Base-by-base conservation (phyloP, 116 monocot species). In the Iris pallida region DNA sequence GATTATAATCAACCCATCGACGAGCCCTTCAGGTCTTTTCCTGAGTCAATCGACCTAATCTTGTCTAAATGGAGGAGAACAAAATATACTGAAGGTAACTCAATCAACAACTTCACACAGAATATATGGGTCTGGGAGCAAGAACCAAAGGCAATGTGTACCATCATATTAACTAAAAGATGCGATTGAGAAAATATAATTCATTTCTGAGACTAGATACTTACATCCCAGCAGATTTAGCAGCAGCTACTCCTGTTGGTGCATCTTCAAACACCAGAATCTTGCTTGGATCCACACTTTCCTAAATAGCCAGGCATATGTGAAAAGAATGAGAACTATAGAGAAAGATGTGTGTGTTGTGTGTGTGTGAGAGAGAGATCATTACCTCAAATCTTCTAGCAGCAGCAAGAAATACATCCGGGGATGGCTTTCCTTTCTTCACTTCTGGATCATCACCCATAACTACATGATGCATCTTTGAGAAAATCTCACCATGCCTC, bases 221-320 rank as follows among this genome's bases (percentile, higher is more conserved):
- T 96, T 73, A 96, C 96, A 96, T 92, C 20, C 89, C 79, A 2
- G 92, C 96, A 78, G 76, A 83, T 60, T 96, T 96, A 53, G 89
- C 96, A 58, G 96, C 96, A 52, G 85, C 71, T 67, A 92, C 92
- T 45, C 96, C 96, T 68, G 82, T 72, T 41, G 96, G 96, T 64
- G 96, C 92, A 81, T 96, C 96, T 63, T 96, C 96, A 75, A 96
- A 96, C 47, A 96, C 96, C 47, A 96, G 66, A 68, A 88, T 16
- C 7, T 89, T 80, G 43, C 68, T 70, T 42, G 89, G 78, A 65
- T 89, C 76, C 47, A 82, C 76, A 43, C 53, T 60, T 17, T 30
- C 82, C 91, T 91, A 5, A 59, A 75, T 4, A 64, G 41, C 12
- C 43, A 68, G 6, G 8, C 20, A 41, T 66, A 6, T 41, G 13